A percentile compares a stretch with the other conserved stretches of the same genome.
phyloP scores from a whole-genome alignment of 139 green algal genomes.

The Asterochloris sp. region DNA sequence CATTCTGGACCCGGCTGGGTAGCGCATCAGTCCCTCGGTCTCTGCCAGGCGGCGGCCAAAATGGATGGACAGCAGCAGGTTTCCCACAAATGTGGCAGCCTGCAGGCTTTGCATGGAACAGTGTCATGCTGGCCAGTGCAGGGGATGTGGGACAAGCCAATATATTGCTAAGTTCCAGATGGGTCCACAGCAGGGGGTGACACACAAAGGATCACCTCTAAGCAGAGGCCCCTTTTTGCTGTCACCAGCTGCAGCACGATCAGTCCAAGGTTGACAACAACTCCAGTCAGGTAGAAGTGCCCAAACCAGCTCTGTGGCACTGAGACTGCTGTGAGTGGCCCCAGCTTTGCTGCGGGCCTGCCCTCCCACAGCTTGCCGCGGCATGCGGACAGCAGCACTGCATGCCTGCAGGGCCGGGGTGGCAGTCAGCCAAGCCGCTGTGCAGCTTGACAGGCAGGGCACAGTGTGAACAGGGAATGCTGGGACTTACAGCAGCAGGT shows the following conservation, averaged over 20 bases:
- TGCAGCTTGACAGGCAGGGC: not conserved
- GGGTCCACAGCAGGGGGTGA: not conserved
- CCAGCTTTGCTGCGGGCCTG: conserved; percentile 31
- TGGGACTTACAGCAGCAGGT: not conserved
- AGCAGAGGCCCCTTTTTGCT: not conserved
- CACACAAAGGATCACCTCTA: not conserved
- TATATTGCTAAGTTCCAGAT: not conserved
- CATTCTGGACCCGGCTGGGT: conserved; percentile 56
- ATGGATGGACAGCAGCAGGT: conserved; percentile 8
- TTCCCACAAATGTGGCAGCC: conserved; percentile 15
- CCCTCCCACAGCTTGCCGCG: conserved; percentile 57
- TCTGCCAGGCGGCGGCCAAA: conserved; percentile 45
- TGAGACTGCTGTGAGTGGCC: conserved; percentile 22
- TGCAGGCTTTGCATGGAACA: conserved; percentile 9
- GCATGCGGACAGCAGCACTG: conserved; percentile 41
- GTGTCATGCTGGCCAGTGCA: not conserved
- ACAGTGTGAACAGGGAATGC: not conserved
- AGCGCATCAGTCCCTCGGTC: conserved; percentile 47
- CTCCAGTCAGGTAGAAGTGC: conserved; percentile 73
- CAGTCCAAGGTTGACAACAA: conserved; percentile 18
- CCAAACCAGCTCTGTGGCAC: conserved; percentile 73
- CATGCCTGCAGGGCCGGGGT: conserved; percentile 17
- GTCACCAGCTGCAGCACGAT: no score
- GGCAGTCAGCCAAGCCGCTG: not conserved
- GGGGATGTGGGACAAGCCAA: not conserved